phyloP scores from a whole-genome alignment of 2,329 filamentous ascomycete species.

The Fusarium nurragi region DNA sequence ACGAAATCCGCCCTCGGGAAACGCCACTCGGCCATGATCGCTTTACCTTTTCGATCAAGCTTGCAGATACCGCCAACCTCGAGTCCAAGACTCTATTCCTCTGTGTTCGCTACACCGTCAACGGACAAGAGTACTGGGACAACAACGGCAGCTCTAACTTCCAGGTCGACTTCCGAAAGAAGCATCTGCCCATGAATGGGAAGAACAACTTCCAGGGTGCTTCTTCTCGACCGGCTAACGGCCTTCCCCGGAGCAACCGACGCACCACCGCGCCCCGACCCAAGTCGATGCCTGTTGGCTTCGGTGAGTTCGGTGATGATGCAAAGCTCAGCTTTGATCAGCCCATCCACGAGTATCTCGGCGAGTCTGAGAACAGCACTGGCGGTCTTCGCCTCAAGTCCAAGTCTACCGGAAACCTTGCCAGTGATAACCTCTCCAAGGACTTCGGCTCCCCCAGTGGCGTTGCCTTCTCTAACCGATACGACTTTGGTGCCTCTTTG shows the following conservation, averaged over 20 bases:
- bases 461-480: constrained; percentile 88
- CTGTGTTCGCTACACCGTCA: constrained; percentile 87
- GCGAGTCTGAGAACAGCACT: constrained; percentile 66
- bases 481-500: constrained; percentile 95
- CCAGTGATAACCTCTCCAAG: constrained; percentile 68
- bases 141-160: constrained; percentile 90
- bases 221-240: constrained; percentile 59
- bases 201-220: constrained; percentile 64
- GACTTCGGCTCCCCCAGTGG: constrained; percentile 66
- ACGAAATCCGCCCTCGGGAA: constrained; percentile 76
- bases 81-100: constrained; percentile 93
- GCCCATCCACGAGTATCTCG: constrained; percentile 69
- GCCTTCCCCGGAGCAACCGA: constrained; percentile 74
- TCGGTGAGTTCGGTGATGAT: constrained; percentile 77
- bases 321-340: constrained; percentile 67
- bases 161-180: constrained; percentile 92
- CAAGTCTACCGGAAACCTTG: constrained; percentile 69
- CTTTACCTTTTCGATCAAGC: constrained; percentile 93
- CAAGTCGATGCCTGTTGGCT: constrained; percentile 64
- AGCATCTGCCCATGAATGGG: constrained; percentile 69
- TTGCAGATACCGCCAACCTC: constrained; percentile 89
- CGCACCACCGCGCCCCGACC: constrained; percentile 59
- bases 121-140: constrained; percentile 91
- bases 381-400: constrained; percentile 75
- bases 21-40: constrained; percentile 77